Conservation (phyloP, 192 early-diverging fungal genomes). For the Rhizophagus clarus region DNA sequence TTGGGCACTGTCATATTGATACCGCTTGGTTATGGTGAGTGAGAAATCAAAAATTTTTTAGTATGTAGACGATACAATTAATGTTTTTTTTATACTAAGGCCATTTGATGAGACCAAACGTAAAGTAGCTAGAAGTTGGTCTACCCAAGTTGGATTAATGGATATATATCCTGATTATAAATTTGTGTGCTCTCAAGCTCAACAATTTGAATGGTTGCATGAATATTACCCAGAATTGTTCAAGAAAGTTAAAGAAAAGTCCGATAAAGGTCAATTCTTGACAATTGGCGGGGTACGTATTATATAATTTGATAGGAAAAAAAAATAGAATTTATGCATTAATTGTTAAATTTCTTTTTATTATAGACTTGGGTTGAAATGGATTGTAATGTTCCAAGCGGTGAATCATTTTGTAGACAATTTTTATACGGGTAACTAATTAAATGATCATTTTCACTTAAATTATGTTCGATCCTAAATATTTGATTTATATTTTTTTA, state of each 20-base stretch:
- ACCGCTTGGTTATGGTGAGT: constrained; percentile 86
- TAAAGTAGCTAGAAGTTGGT: constrained; percentile 87
- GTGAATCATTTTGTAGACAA: constrained; percentile 92
- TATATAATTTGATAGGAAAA: not conserved
- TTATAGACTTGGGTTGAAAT: constrained; percentile 91
- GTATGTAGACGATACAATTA: not conserved
- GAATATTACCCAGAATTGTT: constrained; percentile 84
- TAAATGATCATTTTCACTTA: not conserved
- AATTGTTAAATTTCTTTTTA: not conserved
- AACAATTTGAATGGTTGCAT: constrained; percentile 94
- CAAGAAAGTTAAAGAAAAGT: constrained; percentile 68
- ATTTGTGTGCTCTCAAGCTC: constrained; percentile 95
- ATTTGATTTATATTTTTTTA: not conserved
- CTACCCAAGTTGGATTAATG: constrained; percentile 77
- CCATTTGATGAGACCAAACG: constrained; percentile 97
- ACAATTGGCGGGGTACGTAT: constrained; percentile 81
- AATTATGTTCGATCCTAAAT: not conserved
- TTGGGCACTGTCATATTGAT: constrained; percentile 82
- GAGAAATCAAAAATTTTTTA: not conserved
- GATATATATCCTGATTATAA: constrained; percentile 87
- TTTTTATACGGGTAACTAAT: constrained; percentile 77
- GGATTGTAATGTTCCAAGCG: constrained; percentile 97
- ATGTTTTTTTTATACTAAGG: constrained; percentile 46
- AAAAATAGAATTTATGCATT: not conserved
- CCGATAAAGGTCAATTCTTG: constrained; percentile 78